These are phyloP conservation scores for Xerocomus brunneocitrinus DNA, from an alignment of 768 basidiomycete species.

Conservation along the genomic window DNA sequence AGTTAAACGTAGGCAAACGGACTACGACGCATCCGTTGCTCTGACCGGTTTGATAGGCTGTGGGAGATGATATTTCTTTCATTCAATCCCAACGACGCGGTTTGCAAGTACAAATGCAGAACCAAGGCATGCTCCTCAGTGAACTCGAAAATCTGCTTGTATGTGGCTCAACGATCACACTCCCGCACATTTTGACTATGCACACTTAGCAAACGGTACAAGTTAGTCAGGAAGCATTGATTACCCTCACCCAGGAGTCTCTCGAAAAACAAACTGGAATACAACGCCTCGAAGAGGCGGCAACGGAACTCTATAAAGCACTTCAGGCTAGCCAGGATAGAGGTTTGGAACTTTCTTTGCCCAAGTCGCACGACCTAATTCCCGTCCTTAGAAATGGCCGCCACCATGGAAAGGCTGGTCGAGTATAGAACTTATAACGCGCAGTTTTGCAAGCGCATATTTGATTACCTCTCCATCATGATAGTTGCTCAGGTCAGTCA, in stretches of 20 bases:
- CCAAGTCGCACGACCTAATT: conserved; percentile 4
- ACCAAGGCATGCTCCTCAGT: conserved; percentile 77
- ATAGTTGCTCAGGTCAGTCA: conserved; percentile 79
- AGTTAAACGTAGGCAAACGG: conserved; percentile 70
- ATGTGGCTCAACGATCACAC: conserved; percentile 15
- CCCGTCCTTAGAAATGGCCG: conserved; percentile 75
- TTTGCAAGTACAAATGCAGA: conserved; percentile 95
- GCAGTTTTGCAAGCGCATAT: conserved; percentile 90
- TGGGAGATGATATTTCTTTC: conserved; percentile 89
- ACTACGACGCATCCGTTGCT: not conserved
- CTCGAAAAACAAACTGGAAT: conserved; percentile 77
- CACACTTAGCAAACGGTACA: conserved; percentile 80
- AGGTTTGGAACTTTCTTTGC: conserved; percentile 45
- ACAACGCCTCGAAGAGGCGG: conserved; percentile 73
- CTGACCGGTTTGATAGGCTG: conserved; percentile 54
- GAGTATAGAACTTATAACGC: conserved; percentile 87
- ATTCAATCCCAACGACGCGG: conserved; percentile 97
- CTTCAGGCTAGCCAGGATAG: conserved; percentile 85
- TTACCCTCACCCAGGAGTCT: conserved; percentile 83
- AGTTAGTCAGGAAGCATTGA: conserved; percentile 73
- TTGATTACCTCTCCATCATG: conserved; percentile 89
- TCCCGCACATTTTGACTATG: not conserved
- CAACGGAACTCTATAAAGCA: conserved; percentile 90
- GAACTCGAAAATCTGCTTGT: conserved; percentile 90
- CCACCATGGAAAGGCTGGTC: conserved; percentile 86